Percentiles rank a stretch among this genome's conserved stretches.
Conservation (phyloP, 768 basidiomycete species). For the Amanita brunnescens region DNA sequence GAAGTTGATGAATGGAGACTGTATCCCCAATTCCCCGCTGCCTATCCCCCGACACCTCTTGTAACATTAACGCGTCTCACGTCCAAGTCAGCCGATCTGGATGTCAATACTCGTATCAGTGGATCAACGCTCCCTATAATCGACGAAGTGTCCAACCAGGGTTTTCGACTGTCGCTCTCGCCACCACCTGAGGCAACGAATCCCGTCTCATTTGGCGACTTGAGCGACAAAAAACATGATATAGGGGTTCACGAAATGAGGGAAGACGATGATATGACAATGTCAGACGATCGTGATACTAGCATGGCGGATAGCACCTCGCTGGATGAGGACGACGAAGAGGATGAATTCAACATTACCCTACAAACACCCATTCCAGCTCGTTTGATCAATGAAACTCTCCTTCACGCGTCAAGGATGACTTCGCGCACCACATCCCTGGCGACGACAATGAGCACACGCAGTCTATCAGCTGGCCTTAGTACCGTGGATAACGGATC, state of each 20-base stretch:
- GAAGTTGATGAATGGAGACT: conserved; percentile 62
- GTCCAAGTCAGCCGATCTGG: too few species aligned
- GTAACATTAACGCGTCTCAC: conserved; percentile 22
- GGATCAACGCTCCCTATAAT: not conserved
- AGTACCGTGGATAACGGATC: conserved; percentile 30
- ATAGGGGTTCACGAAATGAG: conserved; percentile 30
- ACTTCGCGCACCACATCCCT: conserved; percentile 1
- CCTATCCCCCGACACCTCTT: conserved; percentile 68
- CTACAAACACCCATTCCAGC: conserved; percentile 49
- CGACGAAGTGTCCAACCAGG: conserved; percentile 30
- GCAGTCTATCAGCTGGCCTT: conserved; percentile 27
- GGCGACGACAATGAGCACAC: conserved; percentile 6
- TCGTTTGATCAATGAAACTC: not conserved
- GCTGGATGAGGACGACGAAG: conserved; percentile 35
- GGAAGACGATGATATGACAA: conserved; percentile 21
- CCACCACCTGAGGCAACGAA: conserved; percentile 48
- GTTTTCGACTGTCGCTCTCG: conserved; percentile 68
- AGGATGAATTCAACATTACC: conserved; percentile 60
- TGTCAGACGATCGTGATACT: conserved; percentile 22
- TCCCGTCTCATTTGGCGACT: conserved; percentile 50
- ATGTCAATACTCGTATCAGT: not conserved
- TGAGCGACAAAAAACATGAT: conserved; percentile 43
- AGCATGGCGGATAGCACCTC: conserved; percentile 19
- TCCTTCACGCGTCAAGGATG: not conserved
- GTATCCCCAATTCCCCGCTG: conserved; percentile 70